Percentiles rank a stretch among this genome's conserved stretches.
Evolutionary conservation across 371 early-diverging fungal genomes (phyloP).

Genomic region (Dinochytrium kinnereticum): DNA sequence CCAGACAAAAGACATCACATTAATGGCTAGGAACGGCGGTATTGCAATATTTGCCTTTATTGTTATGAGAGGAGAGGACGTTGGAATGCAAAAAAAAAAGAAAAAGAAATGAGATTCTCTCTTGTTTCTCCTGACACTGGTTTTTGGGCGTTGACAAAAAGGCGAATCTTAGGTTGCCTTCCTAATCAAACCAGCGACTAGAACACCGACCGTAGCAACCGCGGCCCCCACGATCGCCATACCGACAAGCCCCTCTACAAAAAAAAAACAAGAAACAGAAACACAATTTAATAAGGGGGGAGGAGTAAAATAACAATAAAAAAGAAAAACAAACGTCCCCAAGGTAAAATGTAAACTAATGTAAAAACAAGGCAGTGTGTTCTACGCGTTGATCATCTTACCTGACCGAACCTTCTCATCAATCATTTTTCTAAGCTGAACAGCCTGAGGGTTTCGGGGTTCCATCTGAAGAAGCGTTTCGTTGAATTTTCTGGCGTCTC

Average conservation of each 20-base stretch:
- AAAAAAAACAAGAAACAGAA: not conserved
- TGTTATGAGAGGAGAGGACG: too few species aligned
- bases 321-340: too few species aligned
- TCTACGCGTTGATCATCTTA: constrained; percentile 42
- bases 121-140: not conserved
- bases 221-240: constrained; percentile 87
- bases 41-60: too few species aligned
- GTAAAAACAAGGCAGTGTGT: too few species aligned
- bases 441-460: constrained; percentile 84
- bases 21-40: too few species aligned
- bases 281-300: too few species aligned
- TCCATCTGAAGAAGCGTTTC: constrained; percentile 80
- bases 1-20: too few species aligned
- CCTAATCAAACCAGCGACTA: constrained; percentile 23
- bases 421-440: constrained; percentile 73
- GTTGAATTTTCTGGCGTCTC: constrained; percentile 77
- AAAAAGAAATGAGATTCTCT: not conserved
- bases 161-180: constrained; percentile 4
- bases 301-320: too few species aligned
- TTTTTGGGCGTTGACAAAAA: not conserved
- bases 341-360: too few species aligned
- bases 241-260: constrained; percentile 83
- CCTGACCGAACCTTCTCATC: constrained; percentile 83
- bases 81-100: not conserved
- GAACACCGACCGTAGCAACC: constrained; percentile 56